Percentiles rank a stretch among this genome's conserved stretches.
These are phyloP conservation scores for Plasmodium berghei DNA, from an alignment of 169 alveolate species.

Conservation along the genomic window DNA sequence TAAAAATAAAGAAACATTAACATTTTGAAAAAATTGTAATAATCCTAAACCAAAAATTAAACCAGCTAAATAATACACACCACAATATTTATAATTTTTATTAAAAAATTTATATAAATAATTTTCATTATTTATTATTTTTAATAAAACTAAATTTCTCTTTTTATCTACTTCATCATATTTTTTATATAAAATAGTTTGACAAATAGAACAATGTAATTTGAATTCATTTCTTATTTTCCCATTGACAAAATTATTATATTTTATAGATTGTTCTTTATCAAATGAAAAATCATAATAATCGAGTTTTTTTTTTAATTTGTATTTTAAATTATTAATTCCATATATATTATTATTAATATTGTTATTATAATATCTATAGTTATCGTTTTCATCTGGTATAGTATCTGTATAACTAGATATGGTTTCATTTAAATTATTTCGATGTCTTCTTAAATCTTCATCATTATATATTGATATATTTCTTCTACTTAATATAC, in stretches of 20 bases:
- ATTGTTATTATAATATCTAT: slow-evolving; percentile 15
- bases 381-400: slow-evolving; percentile 7
- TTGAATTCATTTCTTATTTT: slow-evolving; percentile 60
- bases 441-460: neutral
- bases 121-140: slow-evolving; percentile 51
- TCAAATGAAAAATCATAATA: slow-evolving; percentile 72
- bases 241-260: slow-evolving; percentile 40
- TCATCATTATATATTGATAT: neutral
- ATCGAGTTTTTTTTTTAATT: slow-evolving; percentile 27
- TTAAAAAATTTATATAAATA: slow-evolving; percentile 73
- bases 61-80: slow-evolving; percentile 57
- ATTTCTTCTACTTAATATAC: slow-evolving; percentile 24
- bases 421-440: neutral
- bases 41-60: slow-evolving; percentile 73
- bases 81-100: slow-evolving; percentile 66
- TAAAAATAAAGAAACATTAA: slow-evolving; percentile 46
- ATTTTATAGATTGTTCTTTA: slow-evolving; percentile 29
- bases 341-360: slow-evolving; percentile 10
- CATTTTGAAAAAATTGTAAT: slow-evolving; percentile 55
- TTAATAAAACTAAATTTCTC: slow-evolving; percentile 19
- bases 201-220: slow-evolving; percentile 68
- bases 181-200: slow-evolving; percentile 65
- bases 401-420: slow-evolving; percentile 41
- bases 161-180: slow-evolving; percentile 25
- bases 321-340: slow-evolving; percentile 17